A percentile compares a stretch with the other conserved stretches of the same genome.
Conservation (phyloP, 108 stramenopile genomes). For the Conticribra guillardii region DNA sequence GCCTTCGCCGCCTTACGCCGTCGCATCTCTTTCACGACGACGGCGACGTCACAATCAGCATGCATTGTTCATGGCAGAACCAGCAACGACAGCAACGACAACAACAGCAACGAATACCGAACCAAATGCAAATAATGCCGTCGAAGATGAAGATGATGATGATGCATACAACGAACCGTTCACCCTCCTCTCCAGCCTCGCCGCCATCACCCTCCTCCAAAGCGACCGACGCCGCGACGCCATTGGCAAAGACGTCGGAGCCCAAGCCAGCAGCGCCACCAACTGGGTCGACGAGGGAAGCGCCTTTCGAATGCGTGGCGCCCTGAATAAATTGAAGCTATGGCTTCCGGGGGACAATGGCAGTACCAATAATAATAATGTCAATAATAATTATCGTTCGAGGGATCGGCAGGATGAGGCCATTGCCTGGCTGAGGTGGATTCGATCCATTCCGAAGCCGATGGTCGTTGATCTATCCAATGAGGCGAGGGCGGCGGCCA, state of each 20-base stretch:
- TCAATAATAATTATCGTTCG: too few species aligned
- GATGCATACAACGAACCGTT: constrained; percentile 35
- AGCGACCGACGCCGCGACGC: constrained; percentile 68
- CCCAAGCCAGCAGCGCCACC: constrained; percentile 55
- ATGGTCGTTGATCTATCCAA: constrained; percentile 64
- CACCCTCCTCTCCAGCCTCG: constrained; percentile 51
- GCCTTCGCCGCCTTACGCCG: too few species aligned
- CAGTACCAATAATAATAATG: background rate
- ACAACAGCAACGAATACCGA: too few species aligned
- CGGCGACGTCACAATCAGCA: too few species aligned
- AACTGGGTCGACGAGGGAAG: constrained; percentile 80
- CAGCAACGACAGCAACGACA: too few species aligned
- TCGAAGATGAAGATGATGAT: too few species aligned
- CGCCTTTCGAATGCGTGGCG: constrained; percentile 58
- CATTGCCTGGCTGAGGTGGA: constrained; percentile 67
- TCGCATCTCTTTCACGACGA: too few species aligned
- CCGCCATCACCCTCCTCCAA: constrained; percentile 66
- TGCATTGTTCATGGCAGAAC: too few species aligned
- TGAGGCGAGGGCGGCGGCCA: constrained; percentile 50
- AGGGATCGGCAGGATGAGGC: constrained; percentile 53
- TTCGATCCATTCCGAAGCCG: constrained; percentile 59
- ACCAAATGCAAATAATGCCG: too few species aligned
- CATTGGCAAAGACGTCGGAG: constrained; percentile 43
- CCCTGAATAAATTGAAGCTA: constrained; percentile 51
- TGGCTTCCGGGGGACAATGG: constrained; percentile 1